Percentiles rank a stretch among this genome's conserved stretches.
Evolutionary conservation across 2,329 filamentous ascomycete species (phyloP).

Genomic region (Ambrosiella cleistominuta): DNA sequence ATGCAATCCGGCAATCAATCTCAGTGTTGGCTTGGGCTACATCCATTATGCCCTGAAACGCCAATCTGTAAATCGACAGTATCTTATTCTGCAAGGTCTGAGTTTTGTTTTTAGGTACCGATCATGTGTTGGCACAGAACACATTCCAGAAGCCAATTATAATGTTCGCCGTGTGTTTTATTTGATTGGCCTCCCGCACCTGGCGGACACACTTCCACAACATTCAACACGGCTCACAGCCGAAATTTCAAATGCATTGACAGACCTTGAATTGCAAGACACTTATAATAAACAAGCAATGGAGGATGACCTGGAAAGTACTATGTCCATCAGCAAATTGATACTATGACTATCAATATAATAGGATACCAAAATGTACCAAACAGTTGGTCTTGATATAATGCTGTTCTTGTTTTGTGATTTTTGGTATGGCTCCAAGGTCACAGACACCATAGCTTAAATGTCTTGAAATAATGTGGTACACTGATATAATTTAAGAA

Average conservation of each 20-base stretch:
- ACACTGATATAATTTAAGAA: too few species aligned
- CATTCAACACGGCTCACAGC: neutral
- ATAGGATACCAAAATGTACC: too few species aligned
- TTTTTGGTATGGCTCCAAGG: too few species aligned
- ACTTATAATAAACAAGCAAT: slow-evolving; percentile 6
- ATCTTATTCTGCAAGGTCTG: slow-evolving; percentile 69
- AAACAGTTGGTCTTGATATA: too few species aligned
- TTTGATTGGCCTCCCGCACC: slow-evolving; percentile 16
- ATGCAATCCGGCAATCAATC: slow-evolving; percentile 57
- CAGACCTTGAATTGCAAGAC: slow-evolving; percentile 6
- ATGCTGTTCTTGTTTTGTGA: too few species aligned
- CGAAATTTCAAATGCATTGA: neutral
- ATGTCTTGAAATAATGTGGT: too few species aligned
- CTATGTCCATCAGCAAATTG: neutral
- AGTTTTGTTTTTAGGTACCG: slow-evolving; percentile 38
- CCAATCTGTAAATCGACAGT: slow-evolving; percentile 78
- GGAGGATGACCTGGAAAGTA: neutral
- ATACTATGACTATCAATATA: neutral
- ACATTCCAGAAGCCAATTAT: slow-evolving; percentile 56
- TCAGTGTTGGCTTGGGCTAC: slow-evolving; percentile 70
- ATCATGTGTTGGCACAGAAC: neutral
- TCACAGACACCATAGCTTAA: too few species aligned
- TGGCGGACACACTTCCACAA: slow-evolving; percentile 12
- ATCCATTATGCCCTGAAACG: slow-evolving; percentile 80
- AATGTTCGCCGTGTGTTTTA: slow-evolving; percentile 66